Evolutionary conservation across 169 alveolate genomes (phyloP), one percentile per base, ranked within the genome.

Genomic region (Miamiensis avidus): DNA sequence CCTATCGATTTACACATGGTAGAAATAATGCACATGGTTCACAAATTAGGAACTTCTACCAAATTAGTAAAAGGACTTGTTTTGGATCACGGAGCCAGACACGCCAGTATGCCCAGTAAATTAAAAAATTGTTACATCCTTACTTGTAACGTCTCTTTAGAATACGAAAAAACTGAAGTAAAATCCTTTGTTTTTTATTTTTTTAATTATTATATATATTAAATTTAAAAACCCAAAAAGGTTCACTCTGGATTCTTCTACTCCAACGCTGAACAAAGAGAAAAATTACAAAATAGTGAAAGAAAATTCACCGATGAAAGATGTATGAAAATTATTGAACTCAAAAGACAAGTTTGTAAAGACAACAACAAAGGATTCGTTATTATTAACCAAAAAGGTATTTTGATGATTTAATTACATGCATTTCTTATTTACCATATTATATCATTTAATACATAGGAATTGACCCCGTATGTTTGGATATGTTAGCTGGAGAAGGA

Each of bases 401-500:
- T 11, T 49, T 49, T 49, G 4, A 11, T 11, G 4, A 49, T 49
- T 49, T 49, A 49, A 11, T 49, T n/a, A n/a, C n/a, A n/a, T n/a
- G n/a, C n/a, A n/a, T n/a, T n/a, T n/a, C n/a, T n/a, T n/a, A n/a
- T n/a, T n/a, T n/a, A n/a, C n/a, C n/a, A n/a, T n/a, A n/a, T n/a
- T n/a, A n/a, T n/a, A n/a, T n/a, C 20, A 49, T 11, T 49, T 11
- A 49, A 49, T 11, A 11, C 20, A 49, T 49, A 49, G 69, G 87
- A 73, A 98, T 99, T 49, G 99, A 99, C 92, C 99, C 99, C n/a
- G 98, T 99, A 20, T 98, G 99, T 29, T 94, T 99, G 49, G 99
- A 99, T 90, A 91, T 99, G 98, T 91, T 99, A 74, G 99, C 99
- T 15, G 97, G 98, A 88, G 99, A 99, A 89, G 98, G 98, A 74